Percentiles rank a stretch among this genome's conserved stretches.
Conservation (phyloP, 2,329 filamentous ascomycete genomes). For the Pseudogymnoascus sp. region DNA sequence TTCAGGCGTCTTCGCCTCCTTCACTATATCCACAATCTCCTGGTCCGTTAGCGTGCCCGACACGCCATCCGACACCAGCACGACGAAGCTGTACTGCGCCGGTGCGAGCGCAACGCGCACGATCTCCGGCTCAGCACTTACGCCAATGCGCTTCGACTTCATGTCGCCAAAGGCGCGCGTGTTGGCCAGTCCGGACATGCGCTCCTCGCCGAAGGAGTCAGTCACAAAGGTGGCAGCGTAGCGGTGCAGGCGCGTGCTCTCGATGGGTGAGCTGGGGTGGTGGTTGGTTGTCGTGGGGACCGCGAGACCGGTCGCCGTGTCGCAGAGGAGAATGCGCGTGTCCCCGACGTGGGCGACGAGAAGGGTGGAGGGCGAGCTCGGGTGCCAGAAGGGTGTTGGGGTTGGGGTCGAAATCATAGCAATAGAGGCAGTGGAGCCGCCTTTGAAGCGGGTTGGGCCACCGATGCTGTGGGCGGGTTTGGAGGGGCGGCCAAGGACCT, state of each 20-base stretch:
- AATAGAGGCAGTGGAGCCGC: conserved; percentile 85
- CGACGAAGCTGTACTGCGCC: conserved; percentile 82
- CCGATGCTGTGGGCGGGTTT: conserved; percentile 57
- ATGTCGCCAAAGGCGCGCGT: conserved; percentile 93
- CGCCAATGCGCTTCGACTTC: conserved; percentile 81
- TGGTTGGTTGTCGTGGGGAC: conserved; percentile 83
- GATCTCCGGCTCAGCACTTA: conserved; percentile 89
- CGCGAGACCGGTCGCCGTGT: conserved; percentile 72
- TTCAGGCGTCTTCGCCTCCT: conserved; percentile 87
- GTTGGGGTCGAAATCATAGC: conserved; percentile 89
- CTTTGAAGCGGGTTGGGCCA: conserved; percentile 73
- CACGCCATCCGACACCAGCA: conserved; percentile 82
- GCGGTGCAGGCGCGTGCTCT: conserved; percentile 74
- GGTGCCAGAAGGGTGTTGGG: conserved; percentile 91
- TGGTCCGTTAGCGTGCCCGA: conserved; percentile 81
- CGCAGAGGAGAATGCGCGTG: conserved; percentile 82
- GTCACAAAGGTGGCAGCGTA: conserved; percentile 84
- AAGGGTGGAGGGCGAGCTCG: conserved; percentile 73
- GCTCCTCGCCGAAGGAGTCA: conserved; percentile 95
- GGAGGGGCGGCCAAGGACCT: conserved; percentile 64
- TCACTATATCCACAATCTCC: conserved; percentile 92
- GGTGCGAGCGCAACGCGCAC: conserved; percentile 69
- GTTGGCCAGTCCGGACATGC: conserved; percentile 88
- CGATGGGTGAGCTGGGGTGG: conserved; percentile 79
- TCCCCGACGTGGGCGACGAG: conserved; percentile 89